phyloP scores from a whole-genome alignment of 140 eudicot genomes.

The Bidens hawaiensis region DNA sequence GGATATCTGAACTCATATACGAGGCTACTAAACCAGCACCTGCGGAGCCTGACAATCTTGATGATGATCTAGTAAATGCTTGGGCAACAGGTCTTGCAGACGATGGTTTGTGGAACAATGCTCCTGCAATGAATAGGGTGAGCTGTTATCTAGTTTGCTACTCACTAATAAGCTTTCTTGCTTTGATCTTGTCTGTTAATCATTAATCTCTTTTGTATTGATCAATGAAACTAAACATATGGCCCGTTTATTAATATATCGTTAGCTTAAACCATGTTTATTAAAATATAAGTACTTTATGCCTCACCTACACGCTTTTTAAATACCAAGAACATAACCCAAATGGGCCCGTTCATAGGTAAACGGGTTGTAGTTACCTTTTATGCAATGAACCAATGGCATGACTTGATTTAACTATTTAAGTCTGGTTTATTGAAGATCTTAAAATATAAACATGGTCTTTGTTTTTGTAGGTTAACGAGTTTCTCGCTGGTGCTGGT shows the following conservation, averaged over 20 bases:
- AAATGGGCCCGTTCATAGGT: not conserved
- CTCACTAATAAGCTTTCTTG: not conserved
- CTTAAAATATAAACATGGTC: not conserved
- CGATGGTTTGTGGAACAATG: slow-evolving; percentile 78
- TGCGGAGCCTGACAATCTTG: slow-evolving; percentile 63
- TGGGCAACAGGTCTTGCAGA: slow-evolving; percentile 97
- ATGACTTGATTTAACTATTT: not conserved
- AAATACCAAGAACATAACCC: not conserved
- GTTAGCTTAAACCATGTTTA: not conserved
- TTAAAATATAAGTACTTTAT: too few relatives aligned
- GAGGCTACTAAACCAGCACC: slow-evolving; percentile 59
- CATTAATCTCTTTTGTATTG: not conserved
- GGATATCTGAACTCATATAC: slow-evolving; percentile 86
- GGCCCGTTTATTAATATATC: not conserved
- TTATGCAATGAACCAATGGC: not conserved
- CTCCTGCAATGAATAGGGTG: slow-evolving; percentile 97
- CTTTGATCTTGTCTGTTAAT: not conserved
- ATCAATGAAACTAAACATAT: not conserved
- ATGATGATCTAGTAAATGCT: slow-evolving; percentile 98
- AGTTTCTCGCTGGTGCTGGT: slow-evolving; percentile 95
- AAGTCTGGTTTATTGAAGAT: not conserved
- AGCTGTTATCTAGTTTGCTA: slow-evolving; percentile 11
- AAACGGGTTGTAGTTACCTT: not conserved
- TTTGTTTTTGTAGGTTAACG: slow-evolving; percentile 62
- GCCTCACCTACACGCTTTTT: too few relatives aligned